Base-by-base conservation (phyloP, 1,284 basidiomycete species). In the Paramarasmius palmivorus region DNA sequence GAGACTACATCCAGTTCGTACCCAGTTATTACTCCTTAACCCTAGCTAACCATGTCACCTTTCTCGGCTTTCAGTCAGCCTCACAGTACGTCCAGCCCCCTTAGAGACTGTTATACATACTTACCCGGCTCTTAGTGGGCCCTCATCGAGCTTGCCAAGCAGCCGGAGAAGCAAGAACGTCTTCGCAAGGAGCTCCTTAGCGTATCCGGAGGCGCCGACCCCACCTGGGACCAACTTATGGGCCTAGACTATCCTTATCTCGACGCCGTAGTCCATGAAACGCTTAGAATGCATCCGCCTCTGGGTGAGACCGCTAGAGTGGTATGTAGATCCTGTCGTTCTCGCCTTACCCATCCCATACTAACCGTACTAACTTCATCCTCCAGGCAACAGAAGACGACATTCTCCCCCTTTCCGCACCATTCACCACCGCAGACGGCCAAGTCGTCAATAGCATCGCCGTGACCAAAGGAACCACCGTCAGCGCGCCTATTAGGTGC, bases 261-360 rank as follows among this genome's bases (percentile, higher is more conserved):
- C 17, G 50, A 52, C 57, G 78, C 82, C 0, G 76, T 88, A n/a
- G 71, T 75, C 1, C 76, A 77, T 45, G 76, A 79, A 57, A 64
- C 66, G 0, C 78, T 74, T 65, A 73, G 62, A 71, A 72, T 74
- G 2, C 75, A 77, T 53, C 71, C 75, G 9, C 69, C 75, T 0
- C 59, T 75, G 1, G 2, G 69, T 64, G 68, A 76, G 70, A 68
- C 73, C 54, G 64, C 65, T 23, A 63, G 73, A 38, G 56, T 70
- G 2, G 76, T 76, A 68, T 19, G 76, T 70, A 20, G 36, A 45
- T 29, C 14, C 22, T 6, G 9, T 12, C 53, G 20, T 12, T 25
- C 25, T 19, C 4, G 17, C 6, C 8, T 14, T 44, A 23, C n/a
- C 23, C 12, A 20, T 22, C 23, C 1, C 62, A 19, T 37, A 38